Conservation (phyloP, 2,329 filamentous ascomycete species). For the Emergomyces orientalis region DNA sequence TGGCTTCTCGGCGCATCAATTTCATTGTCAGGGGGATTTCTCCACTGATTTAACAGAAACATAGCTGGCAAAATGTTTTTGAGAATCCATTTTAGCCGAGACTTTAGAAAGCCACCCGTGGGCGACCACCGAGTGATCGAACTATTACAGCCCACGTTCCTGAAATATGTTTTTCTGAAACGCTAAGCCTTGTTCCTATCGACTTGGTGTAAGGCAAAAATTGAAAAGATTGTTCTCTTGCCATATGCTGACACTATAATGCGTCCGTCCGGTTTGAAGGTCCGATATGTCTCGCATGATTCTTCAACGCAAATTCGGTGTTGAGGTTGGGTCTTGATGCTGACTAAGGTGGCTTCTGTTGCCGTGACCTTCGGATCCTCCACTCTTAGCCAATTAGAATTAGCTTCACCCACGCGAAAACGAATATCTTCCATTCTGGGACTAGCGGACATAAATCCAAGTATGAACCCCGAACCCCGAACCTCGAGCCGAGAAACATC, state of each 20-base stretch:
- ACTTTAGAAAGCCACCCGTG: neutral
- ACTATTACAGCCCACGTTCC: neutral
- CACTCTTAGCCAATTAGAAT: neutral
- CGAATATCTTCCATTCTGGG: conserved; percentile 10
- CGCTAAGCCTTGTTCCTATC: too few relatives aligned
- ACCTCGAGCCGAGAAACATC: too few relatives aligned
- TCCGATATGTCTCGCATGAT: too few relatives aligned
- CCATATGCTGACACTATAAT: too few relatives aligned
- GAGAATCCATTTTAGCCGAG: neutral
- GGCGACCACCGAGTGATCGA: too few relatives aligned
- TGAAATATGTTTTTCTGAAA: too few relatives aligned
- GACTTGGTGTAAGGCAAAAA: too few relatives aligned
- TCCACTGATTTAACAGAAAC: neutral
- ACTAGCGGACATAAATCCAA: conserved; percentile 6
- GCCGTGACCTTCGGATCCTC: too few relatives aligned
- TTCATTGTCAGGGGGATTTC: neutral
- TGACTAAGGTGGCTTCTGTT: neutral
- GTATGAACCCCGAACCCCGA: too few relatives aligned
- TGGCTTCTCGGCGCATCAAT: neutral
- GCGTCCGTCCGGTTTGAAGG: too few relatives aligned
- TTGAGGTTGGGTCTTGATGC: neutral
- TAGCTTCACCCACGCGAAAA: conserved; percentile 5
- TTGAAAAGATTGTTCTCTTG: neutral
- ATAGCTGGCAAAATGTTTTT: neutral
- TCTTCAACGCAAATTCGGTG: too few relatives aligned